Evolutionary conservation across 208 protist species (phyloP).

Genomic region (Crithidia fasciculata): DNA sequence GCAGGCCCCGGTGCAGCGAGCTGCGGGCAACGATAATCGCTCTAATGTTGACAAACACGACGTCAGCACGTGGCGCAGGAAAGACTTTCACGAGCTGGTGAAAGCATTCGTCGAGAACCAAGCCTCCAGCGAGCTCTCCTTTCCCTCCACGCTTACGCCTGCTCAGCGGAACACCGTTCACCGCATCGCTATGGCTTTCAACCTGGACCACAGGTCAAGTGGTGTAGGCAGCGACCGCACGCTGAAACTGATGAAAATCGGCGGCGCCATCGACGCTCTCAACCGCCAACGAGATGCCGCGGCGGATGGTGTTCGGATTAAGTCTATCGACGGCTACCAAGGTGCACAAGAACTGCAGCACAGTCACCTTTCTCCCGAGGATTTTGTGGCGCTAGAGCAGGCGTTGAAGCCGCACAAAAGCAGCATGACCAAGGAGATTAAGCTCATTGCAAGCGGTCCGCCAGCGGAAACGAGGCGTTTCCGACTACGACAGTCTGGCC

Average conservation of each 20-base stretch:
- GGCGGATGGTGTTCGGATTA: conserved; percentile 44
- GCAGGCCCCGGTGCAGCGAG: background rate
- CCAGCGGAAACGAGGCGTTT: conserved; percentile 35
- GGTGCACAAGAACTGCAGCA: conserved; percentile 71
- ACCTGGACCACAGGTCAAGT: conserved; percentile 72
- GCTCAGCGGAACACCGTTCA: conserved; percentile 72
- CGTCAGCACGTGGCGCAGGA: conserved; percentile 70
- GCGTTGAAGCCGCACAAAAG: conserved; percentile 46
- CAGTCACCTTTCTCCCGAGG: conserved; percentile 38
- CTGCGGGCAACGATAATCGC: background rate
- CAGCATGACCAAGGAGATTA: conserved; percentile 55
- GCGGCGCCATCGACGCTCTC: conserved; percentile 30
- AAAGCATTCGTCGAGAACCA: conserved; percentile 78
- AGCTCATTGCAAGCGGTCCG: conserved; percentile 34
- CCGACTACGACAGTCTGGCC: conserved; percentile 42
- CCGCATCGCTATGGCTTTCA: conserved; percentile 70
- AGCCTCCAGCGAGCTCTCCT: conserved; percentile 56
- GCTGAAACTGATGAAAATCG: conserved; percentile 72
- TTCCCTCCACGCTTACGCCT: conserved; percentile 69
- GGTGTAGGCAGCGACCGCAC: conserved; percentile 48
- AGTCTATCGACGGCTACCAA: conserved; percentile 80
- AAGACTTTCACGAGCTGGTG: conserved; percentile 75
- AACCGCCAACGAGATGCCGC: conserved; percentile 45
- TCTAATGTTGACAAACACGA: conserved; percentile 41
- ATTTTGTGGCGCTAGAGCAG: conserved; percentile 31